A percentile compares a stretch with the other conserved stretches of the same genome.
phyloP scores from a whole-genome alignment of 179 eudicot genomes.

The Beta lomatogona region DNA sequence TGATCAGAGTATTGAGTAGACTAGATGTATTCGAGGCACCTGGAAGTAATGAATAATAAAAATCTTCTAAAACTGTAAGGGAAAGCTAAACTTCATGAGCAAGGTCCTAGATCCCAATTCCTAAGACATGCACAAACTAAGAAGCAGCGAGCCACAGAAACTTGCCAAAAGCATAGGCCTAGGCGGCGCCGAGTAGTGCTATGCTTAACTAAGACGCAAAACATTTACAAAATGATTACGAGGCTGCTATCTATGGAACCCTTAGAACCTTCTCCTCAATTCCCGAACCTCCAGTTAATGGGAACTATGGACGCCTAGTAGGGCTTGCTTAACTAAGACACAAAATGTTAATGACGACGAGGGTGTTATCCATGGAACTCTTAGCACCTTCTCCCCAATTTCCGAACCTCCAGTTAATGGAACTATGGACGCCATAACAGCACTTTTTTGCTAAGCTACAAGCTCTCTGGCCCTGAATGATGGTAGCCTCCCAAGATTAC shows the following conservation, averaged over 20 bases:
- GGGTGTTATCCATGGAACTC: background rate
- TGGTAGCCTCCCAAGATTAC: background rate
- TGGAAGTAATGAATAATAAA: background rate
- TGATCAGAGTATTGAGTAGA: background rate
- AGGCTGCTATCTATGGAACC: background rate
- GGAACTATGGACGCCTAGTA: too few relatives aligned
- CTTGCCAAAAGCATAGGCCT: background rate
- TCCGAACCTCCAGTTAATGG: background rate
- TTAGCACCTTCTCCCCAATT: background rate
- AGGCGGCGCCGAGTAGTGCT: too few relatives aligned
- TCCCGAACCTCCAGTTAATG: background rate
- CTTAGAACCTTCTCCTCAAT: background rate
- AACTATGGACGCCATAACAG: background rate
- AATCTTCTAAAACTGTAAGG: background rate
- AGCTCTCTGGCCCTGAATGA: background rate
- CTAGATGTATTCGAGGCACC: background rate
- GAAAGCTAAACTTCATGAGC: background rate
- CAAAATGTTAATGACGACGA: background rate
- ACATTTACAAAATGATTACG: background rate
- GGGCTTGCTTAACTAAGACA: background rate
- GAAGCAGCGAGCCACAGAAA: background rate
- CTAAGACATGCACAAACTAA: background rate
- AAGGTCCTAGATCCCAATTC: background rate
- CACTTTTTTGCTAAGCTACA: background rate
- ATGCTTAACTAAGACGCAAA: background rate